Evolutionary conservation across 2,329 filamentous ascomycete genomes (phyloP).

Genomic region (Madurella mycetomatis): DNA sequence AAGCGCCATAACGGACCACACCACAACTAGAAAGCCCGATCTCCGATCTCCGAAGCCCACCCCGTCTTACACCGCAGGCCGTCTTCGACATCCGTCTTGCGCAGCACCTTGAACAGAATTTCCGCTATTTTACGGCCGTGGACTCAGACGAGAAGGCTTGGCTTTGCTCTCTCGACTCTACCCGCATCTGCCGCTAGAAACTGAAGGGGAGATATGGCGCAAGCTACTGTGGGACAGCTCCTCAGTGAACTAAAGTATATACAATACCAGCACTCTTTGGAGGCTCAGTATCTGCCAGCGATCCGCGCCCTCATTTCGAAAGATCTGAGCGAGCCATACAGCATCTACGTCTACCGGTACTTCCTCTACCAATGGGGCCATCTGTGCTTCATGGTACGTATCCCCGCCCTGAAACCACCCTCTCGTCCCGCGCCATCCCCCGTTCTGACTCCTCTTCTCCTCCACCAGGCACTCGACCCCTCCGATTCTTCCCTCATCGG

Average conservation of each 20-base stretch:
- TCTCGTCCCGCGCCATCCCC: neutral
- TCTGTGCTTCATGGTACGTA: constrained; percentile 82
- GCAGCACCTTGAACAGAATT: neutral
- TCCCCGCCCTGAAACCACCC: no score
- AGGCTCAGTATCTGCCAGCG: constrained; percentile 67
- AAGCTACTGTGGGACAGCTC: constrained; percentile 32
- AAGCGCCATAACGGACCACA: neutral
- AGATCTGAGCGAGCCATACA: constrained; percentile 95
- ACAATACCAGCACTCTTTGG: constrained; percentile 58
- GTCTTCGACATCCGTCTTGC: neutral
- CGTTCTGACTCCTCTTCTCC: constrained; percentile 1
- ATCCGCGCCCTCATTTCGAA: constrained; percentile 93
- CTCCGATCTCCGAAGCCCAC: neutral
- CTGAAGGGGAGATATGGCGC: constrained; percentile 31
- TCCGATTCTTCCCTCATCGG: constrained; percentile 66
- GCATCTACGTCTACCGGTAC: constrained; percentile 98
- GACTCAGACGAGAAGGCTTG: no score
- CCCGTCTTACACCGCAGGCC: neutral
- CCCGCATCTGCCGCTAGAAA: no score
- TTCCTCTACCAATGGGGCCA: constrained; percentile 98
- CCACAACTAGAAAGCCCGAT: neutral
- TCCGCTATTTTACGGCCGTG: no score
- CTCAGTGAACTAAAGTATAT: constrained; percentile 52
- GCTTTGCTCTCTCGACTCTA: no score
- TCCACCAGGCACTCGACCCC: constrained; percentile 53